Evolutionary conservation across 2,329 filamentous ascomycete species (phyloP).

Genomic region (Botrytis fabae): DNA sequence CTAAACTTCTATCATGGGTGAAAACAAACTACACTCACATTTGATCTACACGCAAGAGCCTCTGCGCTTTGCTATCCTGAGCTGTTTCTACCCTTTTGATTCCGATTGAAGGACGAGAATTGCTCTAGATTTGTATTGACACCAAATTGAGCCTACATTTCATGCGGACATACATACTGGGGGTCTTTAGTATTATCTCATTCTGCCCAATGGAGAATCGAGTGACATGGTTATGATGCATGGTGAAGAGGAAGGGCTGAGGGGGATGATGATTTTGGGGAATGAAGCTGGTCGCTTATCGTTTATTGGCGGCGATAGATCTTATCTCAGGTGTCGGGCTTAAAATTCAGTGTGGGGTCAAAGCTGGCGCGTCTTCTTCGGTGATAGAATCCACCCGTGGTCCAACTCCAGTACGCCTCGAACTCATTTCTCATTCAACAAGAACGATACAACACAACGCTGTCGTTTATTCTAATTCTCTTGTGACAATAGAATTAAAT

Average conservation of each 20-base stretch:
- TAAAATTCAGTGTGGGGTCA: not conserved
- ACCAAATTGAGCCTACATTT: not conserved
- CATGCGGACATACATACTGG: not conserved
- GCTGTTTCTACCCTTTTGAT: slow-evolving; percentile 16
- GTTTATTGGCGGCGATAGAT: too few relatives aligned
- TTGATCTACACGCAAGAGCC: slow-evolving; percentile 16
- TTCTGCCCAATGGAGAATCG: not conserved
- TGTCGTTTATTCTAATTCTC: too few relatives aligned
- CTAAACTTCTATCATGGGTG: not conserved
- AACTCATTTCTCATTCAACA: too few relatives aligned
- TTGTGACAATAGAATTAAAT: too few relatives aligned
- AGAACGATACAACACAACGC: too few relatives aligned
- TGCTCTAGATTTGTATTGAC: not conserved
- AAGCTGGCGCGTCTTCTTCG: too few relatives aligned
- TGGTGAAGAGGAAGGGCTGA: not conserved
- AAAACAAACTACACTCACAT: not conserved
- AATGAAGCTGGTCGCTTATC: not conserved
- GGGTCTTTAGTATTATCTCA: not conserved
- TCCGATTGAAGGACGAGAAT: not conserved
- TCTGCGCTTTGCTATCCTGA: slow-evolving; percentile 11
- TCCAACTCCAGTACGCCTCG: too few relatives aligned
- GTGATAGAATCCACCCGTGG: too few relatives aligned
- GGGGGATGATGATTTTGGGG: not conserved
- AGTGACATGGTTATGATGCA: not conserved
- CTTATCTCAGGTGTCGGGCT: not conserved